phyloP scores from a whole-genome alignment of 169 alveolate species.

The Eimeria sp. region DNA sequence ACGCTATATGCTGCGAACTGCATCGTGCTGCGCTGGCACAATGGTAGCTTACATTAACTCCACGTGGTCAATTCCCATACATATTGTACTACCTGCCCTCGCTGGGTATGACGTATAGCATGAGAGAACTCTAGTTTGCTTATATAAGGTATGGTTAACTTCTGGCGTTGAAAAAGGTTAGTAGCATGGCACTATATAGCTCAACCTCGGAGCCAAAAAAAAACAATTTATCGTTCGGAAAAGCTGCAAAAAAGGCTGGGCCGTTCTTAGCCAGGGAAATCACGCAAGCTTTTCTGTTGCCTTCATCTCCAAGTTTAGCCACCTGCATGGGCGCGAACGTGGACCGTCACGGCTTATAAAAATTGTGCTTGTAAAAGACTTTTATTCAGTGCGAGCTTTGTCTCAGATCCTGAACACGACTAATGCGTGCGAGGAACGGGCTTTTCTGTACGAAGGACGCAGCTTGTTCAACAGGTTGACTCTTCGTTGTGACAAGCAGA shows the following conservation, averaged over 20 bases:
- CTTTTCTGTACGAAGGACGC: conserved; percentile 17
- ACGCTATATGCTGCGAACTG: background rate
- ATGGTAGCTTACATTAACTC: background rate
- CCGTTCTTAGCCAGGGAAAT: background rate
- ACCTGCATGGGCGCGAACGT: background rate
- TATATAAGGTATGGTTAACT: background rate
- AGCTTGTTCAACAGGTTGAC: background rate
- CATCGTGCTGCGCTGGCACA: conserved; percentile 8
- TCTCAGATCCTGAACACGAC: conserved; percentile 31
- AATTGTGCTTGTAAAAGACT: conserved; percentile 21
- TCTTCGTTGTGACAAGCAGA: conserved; percentile 27
- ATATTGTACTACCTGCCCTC: background rate
- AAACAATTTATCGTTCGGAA: background rate
- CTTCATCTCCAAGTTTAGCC: background rate
- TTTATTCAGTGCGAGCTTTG: conserved; percentile 11
- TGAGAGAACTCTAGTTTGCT: background rate
- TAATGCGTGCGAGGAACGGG: conserved; percentile 52
- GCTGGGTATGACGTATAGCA: background rate
- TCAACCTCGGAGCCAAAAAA: conserved; percentile 22
- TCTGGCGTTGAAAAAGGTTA: background rate
- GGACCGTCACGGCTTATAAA: background rate
- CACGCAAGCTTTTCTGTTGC: background rate
- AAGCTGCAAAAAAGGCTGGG: conserved; percentile 2
- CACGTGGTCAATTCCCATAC: background rate
- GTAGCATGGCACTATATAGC: background rate